Conservation (phyloP, 208 protist genomes). For the Trypanosoma boissoni region DNA sequence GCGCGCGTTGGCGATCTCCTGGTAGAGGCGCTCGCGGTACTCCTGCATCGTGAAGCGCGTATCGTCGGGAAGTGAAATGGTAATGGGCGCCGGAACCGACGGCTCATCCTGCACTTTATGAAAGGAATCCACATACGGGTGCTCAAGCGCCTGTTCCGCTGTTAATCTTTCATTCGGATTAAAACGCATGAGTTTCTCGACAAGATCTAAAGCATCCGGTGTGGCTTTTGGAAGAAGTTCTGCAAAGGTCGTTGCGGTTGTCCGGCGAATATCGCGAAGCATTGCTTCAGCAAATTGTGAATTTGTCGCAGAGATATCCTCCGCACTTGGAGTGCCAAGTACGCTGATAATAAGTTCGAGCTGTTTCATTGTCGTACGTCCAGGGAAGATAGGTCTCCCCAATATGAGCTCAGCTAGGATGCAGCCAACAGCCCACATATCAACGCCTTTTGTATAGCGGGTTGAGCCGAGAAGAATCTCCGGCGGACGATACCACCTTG, state of each 20-base stretch:
- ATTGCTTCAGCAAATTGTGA: conserved; percentile 95
- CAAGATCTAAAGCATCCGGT: conserved; percentile 92
- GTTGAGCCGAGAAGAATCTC: conserved; percentile 97
- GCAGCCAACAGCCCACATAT: conserved; percentile 99
- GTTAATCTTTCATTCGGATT: conserved; percentile 95
- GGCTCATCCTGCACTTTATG: conserved; percentile 88
- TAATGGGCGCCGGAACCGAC: conserved; percentile 71
- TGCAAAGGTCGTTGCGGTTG: conserved; percentile 60
- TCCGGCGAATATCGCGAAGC: conserved; percentile 82
- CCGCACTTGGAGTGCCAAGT: conserved; percentile 75
- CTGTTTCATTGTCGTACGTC: conserved; percentile 96
- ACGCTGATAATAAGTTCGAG: conserved; percentile 95
- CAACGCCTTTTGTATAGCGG: conserved; percentile 95
- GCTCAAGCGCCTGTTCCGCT: conserved; percentile 90
- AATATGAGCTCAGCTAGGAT: conserved; percentile 96
- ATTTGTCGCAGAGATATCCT: conserved; percentile 93
- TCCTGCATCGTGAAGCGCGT: conserved; percentile 93
- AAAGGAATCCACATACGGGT: conserved; percentile 93
- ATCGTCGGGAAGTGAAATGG: conserved; percentile 92
- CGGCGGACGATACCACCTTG: conserved; percentile 98
- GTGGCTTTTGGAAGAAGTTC: conserved; percentile 92
- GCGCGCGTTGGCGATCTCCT: conserved; percentile 70
- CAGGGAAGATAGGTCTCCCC: conserved; percentile 95
- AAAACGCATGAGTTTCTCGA: conserved; percentile 94
- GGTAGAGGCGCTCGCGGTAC: conserved; percentile 92